Conservation (phyloP, 805 yeast genomes). For the Saccharomyces paradoxus region DNA sequence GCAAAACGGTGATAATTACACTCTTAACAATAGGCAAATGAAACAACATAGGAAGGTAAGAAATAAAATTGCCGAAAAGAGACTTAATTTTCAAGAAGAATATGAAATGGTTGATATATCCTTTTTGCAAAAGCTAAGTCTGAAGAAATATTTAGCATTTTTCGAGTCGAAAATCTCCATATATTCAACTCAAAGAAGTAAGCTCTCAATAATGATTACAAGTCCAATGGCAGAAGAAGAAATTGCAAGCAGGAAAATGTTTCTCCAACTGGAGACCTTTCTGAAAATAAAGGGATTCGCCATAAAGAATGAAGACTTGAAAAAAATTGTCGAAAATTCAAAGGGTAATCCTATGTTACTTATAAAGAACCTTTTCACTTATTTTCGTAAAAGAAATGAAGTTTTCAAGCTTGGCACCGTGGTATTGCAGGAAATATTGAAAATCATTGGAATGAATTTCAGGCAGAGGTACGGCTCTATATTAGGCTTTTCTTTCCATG, state of each 20-base stretch:
- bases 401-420: slow-evolving; percentile 31
- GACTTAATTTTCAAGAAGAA: slow-evolving; percentile 34
- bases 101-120: slow-evolving; percentile 31
- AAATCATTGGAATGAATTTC: slow-evolving; percentile 12
- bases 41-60: slow-evolving; percentile 40
- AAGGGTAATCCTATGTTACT: slow-evolving; percentile 33
- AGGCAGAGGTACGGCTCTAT: slow-evolving; percentile 2
- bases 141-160: slow-evolving; percentile 31
- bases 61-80: slow-evolving; percentile 42
- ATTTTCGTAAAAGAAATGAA: slow-evolving; percentile 37
- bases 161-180: slow-evolving; percentile 32
- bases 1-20: slow-evolving; percentile 26
- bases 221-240: slow-evolving; percentile 34
- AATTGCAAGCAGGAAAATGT: slow-evolving; percentile 29
- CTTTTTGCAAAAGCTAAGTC: slow-evolving; percentile 28
- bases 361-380: slow-evolving; percentile 35
- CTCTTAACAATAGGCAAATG: slow-evolving; percentile 21
- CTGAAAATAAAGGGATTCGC: slow-evolving; percentile 41
- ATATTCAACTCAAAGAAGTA: slow-evolving; percentile 32
- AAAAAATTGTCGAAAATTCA: slow-evolving; percentile 32
- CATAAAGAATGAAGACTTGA: slow-evolving; percentile 35
- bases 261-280: slow-evolving; percentile 37
- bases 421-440: slow-evolving; percentile 32
- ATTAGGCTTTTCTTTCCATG: background rate
- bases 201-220: slow-evolving; percentile 36